These are phyloP conservation scores for Daldinia sp. DNA, from an alignment of 2,329 filamentous ascomycete genomes.

Conservation along the genomic window DNA sequence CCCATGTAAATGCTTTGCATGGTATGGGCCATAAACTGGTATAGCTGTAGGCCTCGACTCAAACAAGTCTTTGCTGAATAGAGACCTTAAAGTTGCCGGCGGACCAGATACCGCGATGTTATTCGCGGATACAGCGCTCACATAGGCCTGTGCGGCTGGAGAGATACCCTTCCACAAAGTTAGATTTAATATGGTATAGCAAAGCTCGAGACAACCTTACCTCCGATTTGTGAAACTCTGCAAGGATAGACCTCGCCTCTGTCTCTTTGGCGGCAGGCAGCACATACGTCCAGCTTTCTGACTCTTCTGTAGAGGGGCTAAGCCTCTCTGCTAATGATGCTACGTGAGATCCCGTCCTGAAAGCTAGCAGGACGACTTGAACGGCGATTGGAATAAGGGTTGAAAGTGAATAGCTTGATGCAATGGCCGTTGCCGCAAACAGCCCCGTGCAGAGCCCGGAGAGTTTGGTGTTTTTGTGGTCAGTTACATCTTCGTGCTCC, in stretches of 20 bases:
- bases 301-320: conserved; percentile 50
- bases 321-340: conserved; percentile 58
- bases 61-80: conserved; percentile 53
- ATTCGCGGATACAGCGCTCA: conserved; percentile 60
- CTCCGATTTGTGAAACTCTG: conserved; percentile 65
- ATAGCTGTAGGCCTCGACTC: conserved; percentile 56
- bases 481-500: conserved; percentile 62
- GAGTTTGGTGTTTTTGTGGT: conserved; percentile 60
- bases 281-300: conserved; percentile 73
- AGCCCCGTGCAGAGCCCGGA: conserved; percentile 75
- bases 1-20: conserved; percentile 62
- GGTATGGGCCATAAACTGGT: conserved; percentile 65
- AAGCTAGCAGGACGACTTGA: conserved; percentile 71
- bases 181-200: conserved; percentile 6
- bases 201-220: conserved; percentile 46
- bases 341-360: conserved; percentile 68
- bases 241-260: conserved; percentile 59
- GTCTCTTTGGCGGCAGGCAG: conserved; percentile 64
- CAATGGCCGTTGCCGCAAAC: conserved; percentile 73
- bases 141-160: conserved; percentile 57
- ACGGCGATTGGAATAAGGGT: conserved; percentile 69
- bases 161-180: conserved; percentile 50
- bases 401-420: conserved; percentile 68
- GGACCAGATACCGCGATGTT: conserved; percentile 64
- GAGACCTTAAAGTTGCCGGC: conserved; percentile 55